Conservation (phyloP, 2,329 filamentous ascomycete species). For the Raffaelea deltoideospora region DNA sequence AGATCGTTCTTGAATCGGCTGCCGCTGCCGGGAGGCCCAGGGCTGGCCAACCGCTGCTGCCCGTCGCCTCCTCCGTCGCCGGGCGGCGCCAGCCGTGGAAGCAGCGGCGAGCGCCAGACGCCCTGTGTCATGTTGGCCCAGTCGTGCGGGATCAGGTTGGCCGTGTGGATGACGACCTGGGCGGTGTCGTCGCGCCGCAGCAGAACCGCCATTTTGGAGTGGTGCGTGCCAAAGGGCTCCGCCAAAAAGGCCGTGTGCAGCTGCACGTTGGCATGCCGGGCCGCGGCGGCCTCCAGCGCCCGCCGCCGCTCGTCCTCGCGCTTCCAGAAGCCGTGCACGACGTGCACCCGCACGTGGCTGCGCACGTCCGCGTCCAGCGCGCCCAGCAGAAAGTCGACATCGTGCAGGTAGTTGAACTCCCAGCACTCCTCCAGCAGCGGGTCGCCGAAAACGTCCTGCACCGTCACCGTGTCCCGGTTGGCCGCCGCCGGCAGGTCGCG, state of each 20-base stretch:
- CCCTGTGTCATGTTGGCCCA: conserved; percentile 83
- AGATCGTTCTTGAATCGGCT: conserved; percentile 62
- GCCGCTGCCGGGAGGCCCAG: conserved; percentile 36
- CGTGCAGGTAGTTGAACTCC: conserved; percentile 55
- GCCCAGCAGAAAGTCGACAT: conserved; percentile 39
- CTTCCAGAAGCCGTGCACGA: conserved; percentile 52
- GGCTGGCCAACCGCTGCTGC: no score
- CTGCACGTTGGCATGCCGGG: conserved; percentile 49
- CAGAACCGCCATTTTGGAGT: conserved; percentile 75
- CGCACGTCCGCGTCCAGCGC: conserved; percentile 37
- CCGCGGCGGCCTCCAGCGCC: conserved; percentile 44
- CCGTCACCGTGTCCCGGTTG: conserved; percentile 51
- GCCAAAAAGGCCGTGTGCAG: conserved; percentile 65
- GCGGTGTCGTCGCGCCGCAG: conserved; percentile 62
- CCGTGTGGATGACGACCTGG: conserved; percentile 73
- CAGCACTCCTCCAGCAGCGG: conserved; percentile 58
- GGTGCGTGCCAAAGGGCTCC: conserved; percentile 75
- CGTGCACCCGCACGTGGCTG: conserved; percentile 32
- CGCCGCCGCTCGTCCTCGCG: conserved; percentile 45
- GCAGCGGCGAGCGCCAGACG: conserved; percentile 60
- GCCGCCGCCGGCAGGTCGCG: conserved; percentile 39
- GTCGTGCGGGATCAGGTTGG: conserved; percentile 79
- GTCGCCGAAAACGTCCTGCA: conserved; percentile 56
- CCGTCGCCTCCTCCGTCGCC: conserved; percentile 12
- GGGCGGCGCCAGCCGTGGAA: conserved; percentile 31